Base-by-base conservation (phyloP, 2,329 filamentous ascomycete species). In the Phyllosticta capitalensis region DNA sequence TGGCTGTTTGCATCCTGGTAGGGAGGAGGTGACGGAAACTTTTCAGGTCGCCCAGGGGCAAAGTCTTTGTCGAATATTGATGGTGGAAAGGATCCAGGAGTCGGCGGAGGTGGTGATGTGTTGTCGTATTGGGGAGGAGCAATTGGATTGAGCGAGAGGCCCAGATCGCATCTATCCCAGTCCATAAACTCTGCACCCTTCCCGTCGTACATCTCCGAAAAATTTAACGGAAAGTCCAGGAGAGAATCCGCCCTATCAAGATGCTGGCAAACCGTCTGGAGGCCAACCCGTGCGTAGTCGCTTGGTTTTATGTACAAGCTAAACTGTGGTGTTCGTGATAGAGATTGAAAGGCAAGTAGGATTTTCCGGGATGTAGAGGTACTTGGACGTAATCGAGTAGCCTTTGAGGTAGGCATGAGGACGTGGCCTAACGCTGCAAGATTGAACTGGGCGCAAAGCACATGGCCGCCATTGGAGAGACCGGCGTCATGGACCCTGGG, bases 281-380 rank as follows among this genome's bases (percentile, higher is more conserved):
- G 12, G 14, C 58, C 58, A 20, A 56, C 53, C 6, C 48, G 53
- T 3, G 53, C 58, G 21, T 56, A 56, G n/a, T 56, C 58, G 26
- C 58, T 60, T 21, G 58, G 54, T n/a, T 60, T 60, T 14, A 60
- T 45, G 26, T 56, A 60, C 9, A 56, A 24, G 5, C 48, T 56
- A 9, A 60, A 52, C 12, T 17, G 6, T 5, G 21, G 48, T 5
- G 54, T 54, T 48, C 26, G 30, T 4, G 58, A 60, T 2, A 60
- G 24, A 5, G 53, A 53, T 6, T 48, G 38, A 2, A 60, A 45
- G 20, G 12, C n/a, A 5, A 24, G 20, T 1, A 60, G 53, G 26
- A 56, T 28, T 14, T 24, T 52, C 20, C 28, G 53, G 12, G 58
- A 54, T 2, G 54, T 60, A 3, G 49, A 52, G 9, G 53, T 60